A percentile compares a stretch with the other conserved stretches of the same genome.
phyloP scores from a whole-genome alignment of 2,329 filamentous ascomycete genomes.

The Didymella pomorum region DNA sequence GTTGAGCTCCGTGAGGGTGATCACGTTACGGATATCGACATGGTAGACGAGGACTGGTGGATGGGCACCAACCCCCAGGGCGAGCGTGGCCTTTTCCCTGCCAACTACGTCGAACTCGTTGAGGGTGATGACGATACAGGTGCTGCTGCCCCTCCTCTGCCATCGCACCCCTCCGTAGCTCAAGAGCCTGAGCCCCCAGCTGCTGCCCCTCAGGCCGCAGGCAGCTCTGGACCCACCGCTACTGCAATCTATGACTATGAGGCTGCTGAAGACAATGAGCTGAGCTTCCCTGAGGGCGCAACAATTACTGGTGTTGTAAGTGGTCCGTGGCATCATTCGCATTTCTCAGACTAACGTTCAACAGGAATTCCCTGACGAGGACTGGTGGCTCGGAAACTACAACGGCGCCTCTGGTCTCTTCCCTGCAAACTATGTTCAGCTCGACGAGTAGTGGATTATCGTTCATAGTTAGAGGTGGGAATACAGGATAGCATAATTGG shows the following conservation, averaged over 20 bases:
- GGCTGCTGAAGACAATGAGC: slow-evolving; percentile 88
- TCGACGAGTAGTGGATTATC: slow-evolving; percentile 50
- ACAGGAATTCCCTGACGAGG: slow-evolving; percentile 94
- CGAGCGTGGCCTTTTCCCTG: slow-evolving; percentile 90
- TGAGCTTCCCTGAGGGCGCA: slow-evolving; percentile 88
- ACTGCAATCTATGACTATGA: slow-evolving; percentile 95
- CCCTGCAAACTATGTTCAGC: slow-evolving; percentile 62
- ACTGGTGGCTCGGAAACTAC: slow-evolving; percentile 97
- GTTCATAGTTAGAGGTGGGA: neutral
- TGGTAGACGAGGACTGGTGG: slow-evolving; percentile 99
- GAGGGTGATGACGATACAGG: slow-evolving; percentile 63
- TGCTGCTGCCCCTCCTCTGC: slow-evolving; percentile 49
- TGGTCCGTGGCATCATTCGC: slow-evolving; percentile 26
- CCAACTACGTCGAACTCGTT: slow-evolving; percentile 93
- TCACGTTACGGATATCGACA: slow-evolving; percentile 88
- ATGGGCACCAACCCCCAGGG: slow-evolving; percentile 87
- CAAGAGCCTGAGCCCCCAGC: slow-evolving; percentile 45
- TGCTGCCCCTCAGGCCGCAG: slow-evolving; percentile 43
- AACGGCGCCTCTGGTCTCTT: slow-evolving; percentile 84
- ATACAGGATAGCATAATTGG: neutral
- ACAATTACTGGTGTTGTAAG: slow-evolving; percentile 79
- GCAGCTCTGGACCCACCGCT: slow-evolving; percentile 69
- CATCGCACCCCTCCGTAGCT: slow-evolving; percentile 53
- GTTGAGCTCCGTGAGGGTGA: slow-evolving; percentile 90
- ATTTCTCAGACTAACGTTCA: slow-evolving; percentile 36